Percentiles rank a stretch among this genome's conserved stretches.
These are phyloP conservation scores for Acacia concinna DNA, from an alignment of 331 rosid species.

Conservation along the genomic window DNA sequence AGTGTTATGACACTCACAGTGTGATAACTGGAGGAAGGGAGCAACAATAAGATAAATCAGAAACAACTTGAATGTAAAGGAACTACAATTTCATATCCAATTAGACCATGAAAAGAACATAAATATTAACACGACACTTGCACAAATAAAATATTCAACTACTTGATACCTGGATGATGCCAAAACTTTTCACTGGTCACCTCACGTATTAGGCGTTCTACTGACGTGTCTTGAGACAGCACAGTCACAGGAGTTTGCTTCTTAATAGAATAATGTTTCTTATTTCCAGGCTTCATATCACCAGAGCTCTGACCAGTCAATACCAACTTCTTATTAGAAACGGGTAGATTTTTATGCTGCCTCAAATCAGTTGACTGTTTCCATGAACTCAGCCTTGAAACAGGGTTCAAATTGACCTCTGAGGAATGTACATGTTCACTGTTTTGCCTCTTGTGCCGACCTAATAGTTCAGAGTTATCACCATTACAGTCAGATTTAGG, in stretches of 20 bases:
- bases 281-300: conserved; percentile 68
- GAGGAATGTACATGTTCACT: conserved; percentile 58
- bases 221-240: conserved; percentile 81
- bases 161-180: conserved; percentile 84
- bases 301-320: conserved; percentile 55
- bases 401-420: conserved; percentile 64
- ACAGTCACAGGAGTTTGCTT: conserved; percentile 61
- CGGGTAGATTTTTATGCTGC: conserved; percentile 62
- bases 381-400: conserved; percentile 94
- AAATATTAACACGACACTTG: neutral
- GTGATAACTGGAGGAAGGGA: conserved; percentile 67
- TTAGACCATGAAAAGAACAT: conserved; percentile 11
- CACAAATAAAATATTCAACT: neutral
- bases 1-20: conserved; percentile 70
- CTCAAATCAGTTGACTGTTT: conserved; percentile 74
- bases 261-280: conserved; percentile 72
- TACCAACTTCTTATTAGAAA: conserved; percentile 62
- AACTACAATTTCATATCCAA: conserved; percentile 24
- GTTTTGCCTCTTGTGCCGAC: conserved; percentile 64
- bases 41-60: conserved; percentile 57
- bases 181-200: conserved; percentile 97
- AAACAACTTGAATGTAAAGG: conserved; percentile 29
- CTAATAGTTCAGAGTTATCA: conserved; percentile 57
- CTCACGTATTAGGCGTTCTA: conserved; percentile 97
- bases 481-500: conserved; percentile 69